A percentile compares a stretch with the other conserved stretches of the same genome.
Conservation (phyloP, 495 filamentous ascomycete species). For the Hypoxylon trugodes region DNA sequence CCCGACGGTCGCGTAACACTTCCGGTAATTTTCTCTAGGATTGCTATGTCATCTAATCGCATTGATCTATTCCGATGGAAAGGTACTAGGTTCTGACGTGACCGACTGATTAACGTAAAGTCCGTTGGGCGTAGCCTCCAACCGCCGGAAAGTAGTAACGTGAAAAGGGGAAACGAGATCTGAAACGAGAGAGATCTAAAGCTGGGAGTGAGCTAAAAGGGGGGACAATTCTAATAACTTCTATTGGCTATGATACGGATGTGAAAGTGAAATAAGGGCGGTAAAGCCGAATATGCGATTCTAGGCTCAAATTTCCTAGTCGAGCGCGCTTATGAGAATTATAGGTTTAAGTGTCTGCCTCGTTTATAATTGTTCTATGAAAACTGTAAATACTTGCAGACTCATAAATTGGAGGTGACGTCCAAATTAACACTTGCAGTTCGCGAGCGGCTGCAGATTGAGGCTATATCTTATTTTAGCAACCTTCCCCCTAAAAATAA, state of each 20-base stretch:
- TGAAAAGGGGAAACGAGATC: constrained; percentile 7
- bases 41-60: constrained; percentile 1
- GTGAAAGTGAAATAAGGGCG: constrained; percentile 5
- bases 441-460: constrained; percentile 41
- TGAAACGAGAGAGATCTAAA: constrained; percentile 21
- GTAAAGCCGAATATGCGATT: neutral
- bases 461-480: constrained; percentile 46
- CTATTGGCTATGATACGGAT: constrained; percentile 19
- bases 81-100: neutral
- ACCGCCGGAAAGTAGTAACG: constrained; percentile 3
- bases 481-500: constrained; percentile 40
- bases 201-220: neutral
- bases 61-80: constrained; percentile 2
- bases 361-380: constrained; percentile 2
- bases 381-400: neutral
- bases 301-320: neutral
- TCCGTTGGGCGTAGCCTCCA: neutral
- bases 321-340: constrained; percentile 33
- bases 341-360: constrained; percentile 8
- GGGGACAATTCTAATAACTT: neutral
- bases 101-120: neutral
- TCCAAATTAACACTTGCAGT: constrained; percentile 39
- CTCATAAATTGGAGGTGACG: constrained; percentile 37
- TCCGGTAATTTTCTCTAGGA: no score
- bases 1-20: no score